phyloP scores from a whole-genome alignment of 2,329 filamentous ascomycete species.

The Aspergillus ruber region DNA sequence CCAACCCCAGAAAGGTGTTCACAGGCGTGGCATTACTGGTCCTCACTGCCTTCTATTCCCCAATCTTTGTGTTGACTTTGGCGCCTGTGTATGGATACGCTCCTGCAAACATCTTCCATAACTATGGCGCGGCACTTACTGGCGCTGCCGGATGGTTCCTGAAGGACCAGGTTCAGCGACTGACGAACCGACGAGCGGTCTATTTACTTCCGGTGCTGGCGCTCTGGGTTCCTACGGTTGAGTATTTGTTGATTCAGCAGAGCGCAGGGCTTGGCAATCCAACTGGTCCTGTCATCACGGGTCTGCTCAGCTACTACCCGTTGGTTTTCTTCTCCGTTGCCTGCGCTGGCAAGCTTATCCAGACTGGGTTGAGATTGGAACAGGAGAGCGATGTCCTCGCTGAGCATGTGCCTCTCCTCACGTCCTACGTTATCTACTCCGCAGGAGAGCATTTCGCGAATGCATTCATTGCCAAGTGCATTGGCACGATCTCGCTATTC shows the following conservation, averaged over 20 bases:
- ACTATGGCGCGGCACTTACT: slow-evolving; percentile 57
- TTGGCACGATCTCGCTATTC: slow-evolving; percentile 59
- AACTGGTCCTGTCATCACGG: slow-evolving; percentile 69
- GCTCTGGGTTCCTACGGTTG: slow-evolving; percentile 65
- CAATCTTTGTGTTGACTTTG: slow-evolving; percentile 58
- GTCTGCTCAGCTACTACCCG: slow-evolving; percentile 66
- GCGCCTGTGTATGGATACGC: slow-evolving; percentile 86
- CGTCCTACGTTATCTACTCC: slow-evolving; percentile 60
- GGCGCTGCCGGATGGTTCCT: slow-evolving; percentile 67
- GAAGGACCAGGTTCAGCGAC: slow-evolving; percentile 49
- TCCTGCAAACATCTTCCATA: slow-evolving; percentile 67
- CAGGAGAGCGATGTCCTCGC: slow-evolving; percentile 51
- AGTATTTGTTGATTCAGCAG: slow-evolving; percentile 63
- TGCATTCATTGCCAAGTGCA: slow-evolving; percentile 40
- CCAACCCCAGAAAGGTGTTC: slow-evolving; percentile 20
- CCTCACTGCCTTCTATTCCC: slow-evolving; percentile 36
- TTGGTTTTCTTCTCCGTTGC: slow-evolving; percentile 59
- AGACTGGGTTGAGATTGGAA: slow-evolving; percentile 51
- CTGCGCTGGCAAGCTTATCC: slow-evolving; percentile 58
- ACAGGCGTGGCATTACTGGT: slow-evolving; percentile 29
- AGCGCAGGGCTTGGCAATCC: slow-evolving; percentile 62
- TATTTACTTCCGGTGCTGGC: slow-evolving; percentile 65
- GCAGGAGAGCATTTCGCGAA: slow-evolving; percentile 37
- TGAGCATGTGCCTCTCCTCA: slow-evolving; percentile 60
- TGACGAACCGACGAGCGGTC: slow-evolving; percentile 42